Percentiles rank a stretch among this genome's conserved stretches.
Evolutionary conservation across 306 rosid genomes (phyloP).

Genomic region (Sophora flavescens): DNA sequence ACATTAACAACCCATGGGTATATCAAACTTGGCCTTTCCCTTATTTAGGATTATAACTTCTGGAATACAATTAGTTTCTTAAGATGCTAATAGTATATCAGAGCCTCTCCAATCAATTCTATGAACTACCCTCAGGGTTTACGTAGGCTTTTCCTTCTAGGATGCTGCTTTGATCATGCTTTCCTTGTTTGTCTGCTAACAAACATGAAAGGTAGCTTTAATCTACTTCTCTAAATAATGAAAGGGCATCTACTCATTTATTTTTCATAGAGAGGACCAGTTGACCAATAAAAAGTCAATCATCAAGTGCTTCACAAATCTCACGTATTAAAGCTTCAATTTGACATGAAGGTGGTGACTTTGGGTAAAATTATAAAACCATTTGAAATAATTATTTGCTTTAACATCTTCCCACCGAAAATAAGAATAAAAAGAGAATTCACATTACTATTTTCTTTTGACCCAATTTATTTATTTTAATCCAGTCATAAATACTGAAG

Average conservation of each 20-base stretch:
- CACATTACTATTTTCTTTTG: too few species aligned
- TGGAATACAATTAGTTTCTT: neutral
- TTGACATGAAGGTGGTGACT: neutral
- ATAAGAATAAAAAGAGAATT: too few species aligned
- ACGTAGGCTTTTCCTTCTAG: neutral
- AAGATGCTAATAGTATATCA: neutral
- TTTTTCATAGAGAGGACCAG: neutral
- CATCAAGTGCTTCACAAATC: neutral
- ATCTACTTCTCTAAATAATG: too few species aligned
- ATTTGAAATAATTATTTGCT: too few species aligned
- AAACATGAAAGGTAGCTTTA: neutral
- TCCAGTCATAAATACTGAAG: too few species aligned
- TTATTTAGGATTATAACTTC: neutral
- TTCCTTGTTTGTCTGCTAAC: neutral
- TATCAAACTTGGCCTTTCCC: neutral
- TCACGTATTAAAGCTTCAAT: neutral
- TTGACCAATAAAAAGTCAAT: neutral
- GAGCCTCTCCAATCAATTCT: too few species aligned
- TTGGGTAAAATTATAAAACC: too few species aligned
- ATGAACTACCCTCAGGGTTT: neutral
- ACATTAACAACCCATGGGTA: neutral
- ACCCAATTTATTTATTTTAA: too few species aligned
- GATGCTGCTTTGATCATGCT: neutral
- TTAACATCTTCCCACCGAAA: too few species aligned
- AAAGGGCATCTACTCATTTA: neutral